These are phyloP conservation scores for Elasticomyces elasticus DNA, from an alignment of 495 filamentous ascomycete genomes.

Conservation along the genomic window DNA sequence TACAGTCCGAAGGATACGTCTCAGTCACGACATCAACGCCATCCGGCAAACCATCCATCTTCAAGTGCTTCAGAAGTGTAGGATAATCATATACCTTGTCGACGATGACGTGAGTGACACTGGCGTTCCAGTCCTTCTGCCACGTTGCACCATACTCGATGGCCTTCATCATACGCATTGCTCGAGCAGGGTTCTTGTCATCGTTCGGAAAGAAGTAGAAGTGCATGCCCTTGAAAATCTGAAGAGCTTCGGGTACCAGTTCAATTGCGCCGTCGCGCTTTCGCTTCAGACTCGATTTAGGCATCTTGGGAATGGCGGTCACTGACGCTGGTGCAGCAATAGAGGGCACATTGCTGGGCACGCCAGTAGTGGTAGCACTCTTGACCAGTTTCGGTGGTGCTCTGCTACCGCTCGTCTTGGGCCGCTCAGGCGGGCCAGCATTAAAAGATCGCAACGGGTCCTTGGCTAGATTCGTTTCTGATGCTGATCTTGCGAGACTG, in stretches of 20 bases:
- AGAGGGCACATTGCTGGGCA: neutral
- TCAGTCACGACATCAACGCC: slow-evolving; percentile 61
- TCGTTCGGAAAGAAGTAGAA: slow-evolving; percentile 68
- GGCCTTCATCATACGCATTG: slow-evolving; percentile 61
- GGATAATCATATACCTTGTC: slow-evolving; percentile 58
- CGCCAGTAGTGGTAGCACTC: slow-evolving; percentile 4
- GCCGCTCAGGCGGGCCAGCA: neutral
- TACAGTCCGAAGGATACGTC: slow-evolving; percentile 68
- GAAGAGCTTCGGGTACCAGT: slow-evolving; percentile 46
- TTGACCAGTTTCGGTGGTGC: neutral
- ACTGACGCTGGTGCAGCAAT: neutral
- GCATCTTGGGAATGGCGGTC: neutral
- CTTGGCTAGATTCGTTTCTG: slow-evolving; percentile 2
- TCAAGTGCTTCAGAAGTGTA: slow-evolving; percentile 55
- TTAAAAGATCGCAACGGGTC: neutral
- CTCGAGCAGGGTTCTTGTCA: slow-evolving; percentile 55
- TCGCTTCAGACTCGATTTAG: slow-evolving; percentile 35
- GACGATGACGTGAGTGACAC: slow-evolving; percentile 62
- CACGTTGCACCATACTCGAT: slow-evolving; percentile 66
- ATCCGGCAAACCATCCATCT: slow-evolving; percentile 40
- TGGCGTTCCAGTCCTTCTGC: slow-evolving; percentile 42
- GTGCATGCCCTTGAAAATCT: slow-evolving; percentile 52
- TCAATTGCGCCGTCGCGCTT: slow-evolving; percentile 36
- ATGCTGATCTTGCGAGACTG: slow-evolving; percentile 4
- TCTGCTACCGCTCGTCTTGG: neutral